A percentile compares a stretch with the other conserved stretches of the same genome.
phyloP scores from a whole-genome alignment of 345 rosid genomes.

The Gossypium anomalum region DNA sequence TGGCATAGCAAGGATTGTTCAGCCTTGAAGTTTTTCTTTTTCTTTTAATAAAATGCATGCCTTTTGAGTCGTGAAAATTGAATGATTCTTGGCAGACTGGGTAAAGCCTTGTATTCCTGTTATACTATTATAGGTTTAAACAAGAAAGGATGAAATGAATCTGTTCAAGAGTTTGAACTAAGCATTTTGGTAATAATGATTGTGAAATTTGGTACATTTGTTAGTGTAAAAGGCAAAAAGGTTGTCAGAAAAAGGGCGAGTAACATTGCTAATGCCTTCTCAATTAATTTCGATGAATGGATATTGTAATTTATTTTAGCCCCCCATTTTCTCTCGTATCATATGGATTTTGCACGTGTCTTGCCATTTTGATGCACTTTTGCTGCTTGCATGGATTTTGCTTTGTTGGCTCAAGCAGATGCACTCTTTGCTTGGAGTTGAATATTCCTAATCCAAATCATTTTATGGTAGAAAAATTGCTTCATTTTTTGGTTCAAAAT shows the following conservation, averaged over 20 bases:
- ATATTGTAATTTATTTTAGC: not conserved
- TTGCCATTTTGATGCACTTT: not conserved
- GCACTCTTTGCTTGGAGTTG: not conserved
- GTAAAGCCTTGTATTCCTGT: not conserved
- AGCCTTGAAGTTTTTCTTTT: slow-evolving; percentile 25
- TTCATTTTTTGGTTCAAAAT: too few species aligned
- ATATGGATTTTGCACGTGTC: not conserved
- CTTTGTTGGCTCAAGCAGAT: not conserved
- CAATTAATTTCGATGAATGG: not conserved
- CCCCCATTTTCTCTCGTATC: not conserved
- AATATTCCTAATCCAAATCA: not conserved
- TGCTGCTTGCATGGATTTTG: not conserved
- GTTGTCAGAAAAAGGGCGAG: not conserved
- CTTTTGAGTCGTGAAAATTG: slow-evolving; percentile 13
- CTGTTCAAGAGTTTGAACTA: not conserved
- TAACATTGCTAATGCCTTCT: not conserved
- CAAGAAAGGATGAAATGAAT: not conserved
- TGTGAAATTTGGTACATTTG: not conserved
- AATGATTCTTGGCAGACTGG: not conserved
- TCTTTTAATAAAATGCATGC: slow-evolving; percentile 45
- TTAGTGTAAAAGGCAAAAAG: not conserved
- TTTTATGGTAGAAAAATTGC: not conserved
- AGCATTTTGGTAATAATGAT: not conserved
- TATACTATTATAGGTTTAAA: not conserved
- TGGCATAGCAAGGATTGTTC: slow-evolving; percentile 31